Conservation (phyloP, 129 eudicot species). For the Sambucus nigra region DNA sequence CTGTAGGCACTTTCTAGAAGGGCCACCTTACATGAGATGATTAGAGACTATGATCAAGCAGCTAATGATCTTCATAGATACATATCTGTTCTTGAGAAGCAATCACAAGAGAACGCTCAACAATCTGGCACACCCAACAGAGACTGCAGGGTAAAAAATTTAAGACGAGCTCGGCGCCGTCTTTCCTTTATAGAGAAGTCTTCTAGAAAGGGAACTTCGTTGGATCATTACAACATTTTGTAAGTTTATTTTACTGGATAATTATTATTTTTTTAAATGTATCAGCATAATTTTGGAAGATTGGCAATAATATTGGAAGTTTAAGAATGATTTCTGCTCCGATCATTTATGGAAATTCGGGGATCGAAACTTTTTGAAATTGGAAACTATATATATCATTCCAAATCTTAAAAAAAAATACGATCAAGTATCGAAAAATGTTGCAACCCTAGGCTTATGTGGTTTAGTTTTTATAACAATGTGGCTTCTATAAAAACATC, state of each 20-base stretch:
- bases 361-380: too few species aligned
- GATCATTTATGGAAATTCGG: background rate
- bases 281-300: too few species aligned
- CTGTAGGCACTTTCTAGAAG: conserved; percentile 86
- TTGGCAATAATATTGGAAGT: too few species aligned
- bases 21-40: conserved; percentile 85
- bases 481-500: too few species aligned
- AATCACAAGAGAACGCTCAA: conserved; percentile 30
- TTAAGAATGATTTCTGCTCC: background rate
- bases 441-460: too few species aligned
- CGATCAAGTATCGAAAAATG: too few species aligned
- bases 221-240: conserved; percentile 71
- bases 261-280: too few species aligned
- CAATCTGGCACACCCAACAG: conserved; percentile 28
- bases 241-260: conserved; percentile 32
- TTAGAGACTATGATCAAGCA: conserved; percentile 88
- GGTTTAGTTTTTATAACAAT: too few species aligned
- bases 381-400: too few species aligned
- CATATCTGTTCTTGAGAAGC: conserved; percentile 48
- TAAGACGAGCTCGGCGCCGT: conserved; percentile 56
- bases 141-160: conserved; percentile 48
- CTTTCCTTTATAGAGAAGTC: conserved; percentile 52
- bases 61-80: conserved; percentile 54
- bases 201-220: conserved; percentile 43
- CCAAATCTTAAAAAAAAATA: too few species aligned